Conservation (phyloP, 768 basidiomycete species). For the Boletellus ananiceps region DNA sequence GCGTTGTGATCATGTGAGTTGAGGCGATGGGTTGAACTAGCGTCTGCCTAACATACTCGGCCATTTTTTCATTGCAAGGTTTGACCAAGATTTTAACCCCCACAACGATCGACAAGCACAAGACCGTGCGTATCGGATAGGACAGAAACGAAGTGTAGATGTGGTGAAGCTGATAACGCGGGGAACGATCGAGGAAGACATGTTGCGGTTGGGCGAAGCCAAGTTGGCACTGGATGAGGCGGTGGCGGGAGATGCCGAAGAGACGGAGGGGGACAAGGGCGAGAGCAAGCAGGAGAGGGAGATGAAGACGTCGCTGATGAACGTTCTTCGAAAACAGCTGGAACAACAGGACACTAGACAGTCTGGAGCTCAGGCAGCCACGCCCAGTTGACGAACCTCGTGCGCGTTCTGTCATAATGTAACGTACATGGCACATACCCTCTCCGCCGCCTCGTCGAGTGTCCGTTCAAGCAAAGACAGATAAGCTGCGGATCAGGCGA, state of each 20-base stretch:
- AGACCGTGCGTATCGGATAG: constrained; percentile 95
- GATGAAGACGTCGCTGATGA: constrained; percentile 85
- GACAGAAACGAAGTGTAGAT: constrained; percentile 90
- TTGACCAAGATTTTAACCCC: constrained; percentile 97
- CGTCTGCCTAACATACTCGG: background rate
- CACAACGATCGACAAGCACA: constrained; percentile 98
- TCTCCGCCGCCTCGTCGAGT: constrained; percentile 1
- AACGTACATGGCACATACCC: constrained; percentile 22
- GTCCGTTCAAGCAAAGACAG: constrained; percentile 36
- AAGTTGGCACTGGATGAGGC: constrained; percentile 92
- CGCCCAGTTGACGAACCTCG: constrained; percentile 8
- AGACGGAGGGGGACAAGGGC: constrained; percentile 54
- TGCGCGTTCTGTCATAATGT: constrained; percentile 10
- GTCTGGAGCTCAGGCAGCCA: constrained; percentile 1
- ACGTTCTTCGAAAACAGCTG: constrained; percentile 76
- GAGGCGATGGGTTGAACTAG: background rate
- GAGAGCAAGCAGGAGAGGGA: constrained; percentile 67
- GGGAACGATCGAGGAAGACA: constrained; percentile 95
- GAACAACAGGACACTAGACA: constrained; percentile 45
- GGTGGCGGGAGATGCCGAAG: constrained; percentile 71
- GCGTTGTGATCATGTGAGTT: constrained; percentile 85
- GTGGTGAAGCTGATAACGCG: constrained; percentile 91
- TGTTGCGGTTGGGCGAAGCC: constrained; percentile 82
- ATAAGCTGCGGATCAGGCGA: constrained; percentile 61
- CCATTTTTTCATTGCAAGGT: constrained; percentile 44